Percentiles rank a stretch among this genome's conserved stretches.
These are phyloP conservation scores for Clathrospora elynae DNA, from an alignment of 2,329 filamentous ascomycete genomes.

Conservation along the genomic window DNA sequence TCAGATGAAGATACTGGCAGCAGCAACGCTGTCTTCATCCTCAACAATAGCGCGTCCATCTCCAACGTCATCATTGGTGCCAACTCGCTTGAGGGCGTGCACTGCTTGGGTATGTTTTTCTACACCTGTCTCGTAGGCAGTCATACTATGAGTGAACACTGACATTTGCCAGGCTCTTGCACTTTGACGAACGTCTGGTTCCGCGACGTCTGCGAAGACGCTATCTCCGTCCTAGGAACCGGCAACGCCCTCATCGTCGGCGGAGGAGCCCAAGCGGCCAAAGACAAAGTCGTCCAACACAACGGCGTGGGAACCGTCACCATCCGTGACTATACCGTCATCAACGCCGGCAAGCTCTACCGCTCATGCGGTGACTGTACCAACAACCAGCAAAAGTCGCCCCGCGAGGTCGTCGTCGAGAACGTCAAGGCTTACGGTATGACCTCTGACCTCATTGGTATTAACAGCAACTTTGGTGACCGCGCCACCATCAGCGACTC, in stretches of 20 bases:
- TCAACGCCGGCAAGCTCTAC: conserved; percentile 56
- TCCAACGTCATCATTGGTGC: conserved; percentile 61
- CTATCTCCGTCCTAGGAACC: conserved; percentile 34
- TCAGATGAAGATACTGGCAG: conserved; percentile 32
- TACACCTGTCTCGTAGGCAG: not conserved
- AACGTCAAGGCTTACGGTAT: conserved; percentile 50
- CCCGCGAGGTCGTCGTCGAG: conserved; percentile 51
- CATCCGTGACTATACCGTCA: conserved; percentile 47
- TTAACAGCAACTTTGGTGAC: conserved; percentile 57
- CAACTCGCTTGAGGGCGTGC: conserved; percentile 57
- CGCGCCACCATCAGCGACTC: conserved; percentile 53
- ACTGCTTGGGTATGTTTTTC: conserved; percentile 52
- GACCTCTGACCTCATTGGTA: conserved; percentile 50
- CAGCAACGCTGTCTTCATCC: conserved; percentile 56
- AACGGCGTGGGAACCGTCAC: conserved; percentile 24
- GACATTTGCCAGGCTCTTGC: conserved; percentile 50
- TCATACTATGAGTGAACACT: not conserved
- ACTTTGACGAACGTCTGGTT: conserved; percentile 47
- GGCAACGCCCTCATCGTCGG: conserved; percentile 45
- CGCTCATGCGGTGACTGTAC: conserved; percentile 53
- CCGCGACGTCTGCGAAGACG: conserved; percentile 43
- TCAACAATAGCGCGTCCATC: conserved; percentile 56
- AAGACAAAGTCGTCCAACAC: conserved; percentile 47
- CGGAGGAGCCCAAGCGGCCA: conserved; percentile 40
- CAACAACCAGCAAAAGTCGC: conserved; percentile 53